A percentile compares a stretch with the other conserved stretches of the same genome.
These are phyloP conservation scores for Maudiozyma barnettii DNA, from an alignment of 805 yeast species.

Conservation along the genomic window DNA sequence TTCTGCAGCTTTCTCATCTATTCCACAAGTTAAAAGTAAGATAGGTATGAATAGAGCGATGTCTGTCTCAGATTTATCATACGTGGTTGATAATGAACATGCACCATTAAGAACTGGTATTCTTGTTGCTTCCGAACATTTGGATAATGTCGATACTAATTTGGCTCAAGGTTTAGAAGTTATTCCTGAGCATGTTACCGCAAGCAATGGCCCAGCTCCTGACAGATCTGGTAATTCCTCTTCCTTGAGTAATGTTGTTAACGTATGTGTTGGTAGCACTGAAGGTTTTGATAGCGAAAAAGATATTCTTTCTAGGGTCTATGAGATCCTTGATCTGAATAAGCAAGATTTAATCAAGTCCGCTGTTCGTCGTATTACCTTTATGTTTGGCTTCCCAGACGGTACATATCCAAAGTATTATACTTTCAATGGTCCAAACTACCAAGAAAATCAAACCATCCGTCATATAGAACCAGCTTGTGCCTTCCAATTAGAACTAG, in stretches of 20 bases:
- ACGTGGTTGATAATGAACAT: constrained; percentile 62
- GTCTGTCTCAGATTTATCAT: constrained; percentile 86
- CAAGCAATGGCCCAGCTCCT: constrained; percentile 40
- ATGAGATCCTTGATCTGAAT: constrained; percentile 55
- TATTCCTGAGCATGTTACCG: constrained; percentile 41
- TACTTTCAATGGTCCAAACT: constrained; percentile 86
- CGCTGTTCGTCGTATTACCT: constrained; percentile 85
- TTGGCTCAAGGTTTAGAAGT: constrained; percentile 65
- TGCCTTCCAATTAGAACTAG: constrained; percentile 93
- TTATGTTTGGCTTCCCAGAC: constrained; percentile 71
- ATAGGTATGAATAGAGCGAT: constrained; percentile 71
- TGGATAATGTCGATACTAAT: constrained; percentile 86
- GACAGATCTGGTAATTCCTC: constrained; percentile 33
- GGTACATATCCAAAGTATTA: constrained; percentile 92
- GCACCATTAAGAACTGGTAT: constrained; percentile 75
- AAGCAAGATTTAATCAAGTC: constrained; percentile 61
- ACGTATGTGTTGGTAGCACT: constrained; percentile 61
- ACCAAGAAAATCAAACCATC: constrained; percentile 79
- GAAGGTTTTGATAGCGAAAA: constrained; percentile 69
- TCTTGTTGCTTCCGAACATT: constrained; percentile 66
- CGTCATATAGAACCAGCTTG: constrained; percentile 98
- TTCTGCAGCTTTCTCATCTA: constrained; percentile 66
- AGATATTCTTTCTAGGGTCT: constrained; percentile 53
- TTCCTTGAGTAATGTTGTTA: constrained; percentile 68
- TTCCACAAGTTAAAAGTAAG: constrained; percentile 40